Evolutionary conservation across 2,329 filamentous ascomycete species (phyloP), one percentile per base, ranked within the genome.

Genomic region (Drechmeria coniospora): DNA sequence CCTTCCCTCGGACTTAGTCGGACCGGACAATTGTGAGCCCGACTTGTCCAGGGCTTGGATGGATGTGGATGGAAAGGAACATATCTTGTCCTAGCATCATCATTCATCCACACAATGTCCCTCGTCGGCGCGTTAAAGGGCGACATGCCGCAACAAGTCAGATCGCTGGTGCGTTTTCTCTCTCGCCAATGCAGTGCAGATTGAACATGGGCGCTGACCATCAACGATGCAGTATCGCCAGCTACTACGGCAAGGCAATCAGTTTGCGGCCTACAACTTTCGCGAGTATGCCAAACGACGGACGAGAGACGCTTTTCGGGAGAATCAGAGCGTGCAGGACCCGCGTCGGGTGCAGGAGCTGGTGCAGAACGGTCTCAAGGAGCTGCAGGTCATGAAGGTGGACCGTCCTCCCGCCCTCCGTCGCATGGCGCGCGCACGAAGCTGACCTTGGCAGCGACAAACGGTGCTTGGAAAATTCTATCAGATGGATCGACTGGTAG

Each of bases 221-320:
- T 7, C 9, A 13, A 4, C 17, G 15, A 20, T 8, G 11, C 38
- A 93, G 86, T 95, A 93, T 58, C 86, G 90, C 40, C 87, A 87
- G 47, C 64, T 98, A 44, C 65, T 95, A 45, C 79, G 86, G 43
- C 79, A 90, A 53, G 75, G 83, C 36, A 66, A 68, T 36, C 80
- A 93, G 48, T 95, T 98, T 55, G 72, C 83, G 36, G 74, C 79
- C 42, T 98, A 95, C 65, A 98, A 95, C 60, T 98, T 94, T 67
- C 74, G 90, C 58, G 87, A 94, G 54, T 98, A 98, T 56, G 86
- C 90, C 29, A 79, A 76, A 56, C 77, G 90, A 49, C 73, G 87
- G 54, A 93, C 90, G 50, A 71, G 70, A 51, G 90, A 95, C 61
- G 77, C 82, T 4, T 98, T 95, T 56, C 71, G 79, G 44, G 83